Evolutionary conservation across 768 basidiomycete genomes (phyloP).

Genomic region (Paxillus ammoniavirescens): DNA sequence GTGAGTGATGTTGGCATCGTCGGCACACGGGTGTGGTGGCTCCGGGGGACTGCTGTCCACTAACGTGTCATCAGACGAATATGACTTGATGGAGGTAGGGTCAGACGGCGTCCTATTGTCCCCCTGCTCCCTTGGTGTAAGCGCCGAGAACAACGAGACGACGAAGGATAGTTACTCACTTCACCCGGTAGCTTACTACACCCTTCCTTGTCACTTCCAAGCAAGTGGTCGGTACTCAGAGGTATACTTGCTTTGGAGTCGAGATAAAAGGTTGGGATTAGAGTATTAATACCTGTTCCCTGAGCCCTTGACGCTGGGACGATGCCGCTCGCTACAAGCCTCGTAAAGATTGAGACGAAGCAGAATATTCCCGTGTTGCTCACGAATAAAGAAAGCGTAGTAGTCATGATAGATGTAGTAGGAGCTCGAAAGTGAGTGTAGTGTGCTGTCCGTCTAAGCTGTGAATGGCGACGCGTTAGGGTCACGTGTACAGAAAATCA

Average conservation of each 20-base stretch:
- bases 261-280: too few species aligned
- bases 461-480: constrained; percentile 2
- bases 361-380: constrained; percentile 24
- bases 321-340: constrained; percentile 22
- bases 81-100: not conserved
- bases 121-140: constrained; percentile 1
- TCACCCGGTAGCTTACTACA: too few species aligned
- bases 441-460: not conserved
- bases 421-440: not conserved
- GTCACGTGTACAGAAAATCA: constrained; percentile 26
- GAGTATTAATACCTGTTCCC: too few species aligned
- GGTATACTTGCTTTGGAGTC: too few species aligned
- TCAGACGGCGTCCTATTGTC: not conserved
- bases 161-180: not conserved
- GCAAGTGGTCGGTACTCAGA: too few species aligned
- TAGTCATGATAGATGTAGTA: constrained; percentile 12
- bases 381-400: constrained; percentile 21
- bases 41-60: not conserved
- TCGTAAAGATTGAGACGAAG: constrained; percentile 25
- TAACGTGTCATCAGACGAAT: not conserved
- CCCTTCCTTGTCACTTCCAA: too few species aligned
- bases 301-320: not conserved
- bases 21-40: not conserved
- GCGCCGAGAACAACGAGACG: not conserved
- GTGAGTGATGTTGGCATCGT: not conserved